Base-by-base conservation (phyloP, 257 asterid species). In the Petunia axillaris region DNA sequence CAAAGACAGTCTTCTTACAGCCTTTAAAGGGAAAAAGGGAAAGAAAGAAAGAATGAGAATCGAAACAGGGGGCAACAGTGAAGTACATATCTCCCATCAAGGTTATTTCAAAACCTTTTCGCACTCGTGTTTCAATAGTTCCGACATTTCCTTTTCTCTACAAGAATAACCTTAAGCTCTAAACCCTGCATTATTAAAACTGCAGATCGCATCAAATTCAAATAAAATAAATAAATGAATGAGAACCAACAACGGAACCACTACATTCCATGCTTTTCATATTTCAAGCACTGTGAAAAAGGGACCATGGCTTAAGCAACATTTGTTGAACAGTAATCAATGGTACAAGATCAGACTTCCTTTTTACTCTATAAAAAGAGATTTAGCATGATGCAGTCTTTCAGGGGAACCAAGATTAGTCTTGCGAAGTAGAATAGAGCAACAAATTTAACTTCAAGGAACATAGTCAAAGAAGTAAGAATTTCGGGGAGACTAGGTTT, bases 401-500 rank as follows among this genome's bases (percentile, higher is more conserved):
- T 4, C 9, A 11, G 6, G 64, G 25, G 3, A 16, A 59, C 64
- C 25, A 25, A 1, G 13, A 16, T 16, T 38, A 59, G 35, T 6
- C 13, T 16, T 59, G 6, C n/a, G 5, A 52, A 52, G 57, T 52
- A 8, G 57, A 52, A 52, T 52, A 11, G 44, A 25, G 25, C 25
- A 59, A 13, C 64, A 52, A 52, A 35, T 59, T 7, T 8, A 59
- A 16, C 0, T 59, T 59, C 64, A 6, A 4, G 10, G 15, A 52
- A 2, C 6, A 74, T 48, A 41, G 64, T 6, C 37, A 66, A 15
- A 46, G 25, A 25, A 25, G 25, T 2, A 14, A 1, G 14, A 59
- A 59, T 25, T 58, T 68, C 48, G 76, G 25, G 57, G 38, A 64
- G 67, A 67, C 81, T 92, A 85, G 86, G 83, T 80, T 86, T 93